Evolutionary conservation across 1,284 basidiomycete genomes (phyloP), one percentile per base, ranked within the genome.

Genomic region (Cutaneotrichosporon cavernicola): DNA sequence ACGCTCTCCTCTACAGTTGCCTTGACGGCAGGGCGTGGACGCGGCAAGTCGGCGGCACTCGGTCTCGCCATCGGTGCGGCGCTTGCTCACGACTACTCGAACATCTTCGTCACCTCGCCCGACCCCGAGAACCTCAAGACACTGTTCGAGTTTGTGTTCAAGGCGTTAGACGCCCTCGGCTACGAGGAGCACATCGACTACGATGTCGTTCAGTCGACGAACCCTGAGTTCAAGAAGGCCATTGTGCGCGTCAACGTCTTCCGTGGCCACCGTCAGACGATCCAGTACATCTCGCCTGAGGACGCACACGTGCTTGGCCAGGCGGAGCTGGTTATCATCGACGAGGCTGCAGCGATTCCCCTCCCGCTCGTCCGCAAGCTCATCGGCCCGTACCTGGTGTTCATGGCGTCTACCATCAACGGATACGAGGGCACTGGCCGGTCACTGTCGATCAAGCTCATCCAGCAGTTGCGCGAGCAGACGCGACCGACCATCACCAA

Each of bases 391-490:
- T 99, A 99, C 81, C 90, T 98, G 50, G 94, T 99, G 58, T 98
- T 99, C 84, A 89, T 99, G 85, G 92, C 94, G 1, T 97, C 93
- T 21, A 99, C 97, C 2, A 96, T 99, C 83, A 98, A 98, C 77
- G 97, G 97, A 52, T 99, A 99, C 82, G 97, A 99, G 83, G 97
- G 97, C 22, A 99, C 97, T 0, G 97, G 97, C 21, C 90, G 97
- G 40, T 97, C 94, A 2, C 87, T 99, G 55, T 96, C 92, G 55
- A 89, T 99, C 72, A 99, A 99, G 80, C 90, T 99, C 64, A 91
- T 99, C 68, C 91, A 98, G 81, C 95, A 98, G 80, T 87, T 99
- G 4, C 90, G 97, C 38, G 94, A 97, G 76, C 88, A 88, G 75
- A 91, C 90, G 0, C 86, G 90, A 5, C 80, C 85, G 5, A 70